Evolutionary conservation across 2,329 filamentous ascomycete species (phyloP), one percentile per base, ranked within the genome.

Genomic region (Hypoxylon sp.): DNA sequence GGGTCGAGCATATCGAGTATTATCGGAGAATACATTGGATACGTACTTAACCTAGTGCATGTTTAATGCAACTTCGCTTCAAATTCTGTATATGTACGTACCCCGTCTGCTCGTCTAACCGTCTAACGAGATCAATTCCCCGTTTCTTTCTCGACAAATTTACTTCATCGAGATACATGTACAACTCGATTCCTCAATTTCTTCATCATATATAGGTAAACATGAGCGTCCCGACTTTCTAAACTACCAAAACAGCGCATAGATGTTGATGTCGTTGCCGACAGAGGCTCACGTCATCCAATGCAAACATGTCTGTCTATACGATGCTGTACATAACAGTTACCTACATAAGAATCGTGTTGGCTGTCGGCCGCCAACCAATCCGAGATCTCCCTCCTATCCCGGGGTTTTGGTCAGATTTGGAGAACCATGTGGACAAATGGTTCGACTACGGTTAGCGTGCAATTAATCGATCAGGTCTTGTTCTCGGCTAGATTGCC

Each of bases 371-470:
- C n/a, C 41, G 28, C 11, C 65, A 64, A n/a, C 68, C 68, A 70
- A 70, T 68, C 65, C 59, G 60, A 65, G 65, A 63, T 65, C 58
- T 36, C 36, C 61, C 59, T 68, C 59, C 17, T 36, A 70, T 68
- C 68, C 68, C 68, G 65, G 64, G 53, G 48, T 55, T 68, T 68
- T 67, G 68, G 65, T 70, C 65, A 65, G 68, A 70, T 70, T 69
- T 68, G 65, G 68, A 68, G 68, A 70, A 68, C 65, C 68, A 70
- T 70, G 68, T 70, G 65, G 65, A 63, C 67, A 63, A 68, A 60
- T 68, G 58, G 68, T 63, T 70, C 65, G 56, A 68, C 68, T 68
- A 13, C 50, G 68, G 65, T 46, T 70, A 68, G 68, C 62, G 68
- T 70, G 68, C 51, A 70, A 70, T 68, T 58, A 64, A 68, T 70